Evolutionary conservation across 495 filamentous ascomycete genomes (phyloP), one percentile per base, ranked within the genome.

Genomic region (Letharia lupina): DNA sequence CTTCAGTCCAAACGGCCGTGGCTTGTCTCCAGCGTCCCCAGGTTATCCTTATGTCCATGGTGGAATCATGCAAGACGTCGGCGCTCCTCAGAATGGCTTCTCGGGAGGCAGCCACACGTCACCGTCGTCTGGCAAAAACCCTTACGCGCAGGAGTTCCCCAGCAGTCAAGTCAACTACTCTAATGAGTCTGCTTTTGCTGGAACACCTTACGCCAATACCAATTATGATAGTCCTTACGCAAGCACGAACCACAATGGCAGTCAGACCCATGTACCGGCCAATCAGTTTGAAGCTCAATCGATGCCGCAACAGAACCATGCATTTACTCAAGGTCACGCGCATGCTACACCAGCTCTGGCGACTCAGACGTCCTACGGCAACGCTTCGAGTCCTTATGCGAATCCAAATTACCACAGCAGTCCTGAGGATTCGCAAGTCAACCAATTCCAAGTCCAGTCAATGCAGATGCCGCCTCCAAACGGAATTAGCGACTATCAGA

Each of bases 41-140:
- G 33, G 9, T 2, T 45, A 65, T 45, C 58, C 63, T 37, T 65
- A 28, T 39, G 42, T 57, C 39, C 63, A 65, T 18, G 60, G 60
- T 33, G 63, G 40, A 13, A 45, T 47, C 42, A 60, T 47, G 33
- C 54, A 57, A 33, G 54, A 57, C 4, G 54, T 37, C 54, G 33
- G 16, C 8, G 8, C 54, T 37, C 31, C 37, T 2, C 54, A 57
- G 54, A 57, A 57, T n/a, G 33, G 31, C 33, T 57, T 37, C 16
- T 5, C 54, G 8, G 54, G 31, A 57, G 54, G 54, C 7, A 37
- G 9, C 10, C 54, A 57, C 5, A 57, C 54, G 5, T 57, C 54
- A 57, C 54, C 54, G 5, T 57, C 54, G 33, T 57, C 54, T 18
- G 33, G 54, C 54, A 37, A 35, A 16, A 57, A 57, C 33, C 54